Base-by-base conservation (phyloP, 495 filamentous ascomycete genomes). In the Aspergillus diversus region DNA sequence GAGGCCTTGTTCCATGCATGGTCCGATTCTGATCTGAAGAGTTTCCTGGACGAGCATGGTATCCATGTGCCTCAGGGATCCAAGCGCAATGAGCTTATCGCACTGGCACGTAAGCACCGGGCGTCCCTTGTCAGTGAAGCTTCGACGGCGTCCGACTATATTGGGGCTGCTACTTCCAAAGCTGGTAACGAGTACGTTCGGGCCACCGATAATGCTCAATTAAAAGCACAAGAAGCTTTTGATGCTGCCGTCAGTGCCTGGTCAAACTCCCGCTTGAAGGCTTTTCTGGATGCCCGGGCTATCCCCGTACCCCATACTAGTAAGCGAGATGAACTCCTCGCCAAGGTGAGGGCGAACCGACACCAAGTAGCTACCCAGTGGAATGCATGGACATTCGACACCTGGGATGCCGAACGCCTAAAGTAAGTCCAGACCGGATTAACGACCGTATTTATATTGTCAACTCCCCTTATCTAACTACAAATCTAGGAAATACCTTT, bases 51-150 rank as follows among this genome's bases (percentile, higher is more conserved):
- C 73, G 87, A 90, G 76, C 87, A 93, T 64, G 80, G 79, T n/a
- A 81, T 90, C 69, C 84, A 84, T 78, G 89, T 97, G 33, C 94
- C 94, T 7, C 95, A 98, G 74, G 94, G 95, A 33, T 93, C 90
- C 65, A 92, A 81, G 80, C 81, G 87, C 60, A 97, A 97, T 75
- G 94, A 98, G 71, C 85, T 98, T 16, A 77, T 95, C 51, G 92
- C 95, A 53, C 86, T 98, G 53, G 92, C 93, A 56, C 91, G 95
- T 68, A 96, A 96, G 82, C 84, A 97, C 80, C 91, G 91, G 53
- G 85, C 88, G 49, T 82, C 87, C 54, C 79, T 97, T 59, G 78
- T 88, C 21, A 89, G 87, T 43, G 87, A 94, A 32, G 78, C 71
- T 21, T 70, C 72, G 62, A 89, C 84, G 55, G 81, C 66, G 69